Evolutionary conservation across 257 asterid species (phyloP), one percentile per base, ranked within the genome.

Genomic region (Marsdenia floribunda): DNA sequence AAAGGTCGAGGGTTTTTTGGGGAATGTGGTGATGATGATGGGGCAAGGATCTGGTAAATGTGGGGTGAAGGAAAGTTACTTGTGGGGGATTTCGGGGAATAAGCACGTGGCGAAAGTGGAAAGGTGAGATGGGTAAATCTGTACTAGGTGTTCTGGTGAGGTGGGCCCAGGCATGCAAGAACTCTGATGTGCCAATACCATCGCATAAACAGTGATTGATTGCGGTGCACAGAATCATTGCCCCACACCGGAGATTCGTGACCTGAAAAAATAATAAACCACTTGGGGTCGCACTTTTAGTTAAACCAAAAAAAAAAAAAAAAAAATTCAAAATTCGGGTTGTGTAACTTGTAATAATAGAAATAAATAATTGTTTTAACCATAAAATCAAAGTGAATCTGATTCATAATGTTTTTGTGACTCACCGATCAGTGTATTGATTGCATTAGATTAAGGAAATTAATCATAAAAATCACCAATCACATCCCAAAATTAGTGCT

Each of bases 81-180:
- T 82, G 88, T 40, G 87, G 86, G 3, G 93, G 91, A 75, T 33
- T 73, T 3, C 91, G 90, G 77, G 98, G 86, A 74, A 64, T 81
- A 14, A 93, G 77, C 82, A 88, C 84, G 86, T 88, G 92, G 85
- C 98, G 97, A 1, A 70, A 81, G 70, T 88, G 96, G 67, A 79
- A 73, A 2, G 98, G 97, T 6, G 6, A 59, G 71, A 82, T 70
- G 19, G 88, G 80, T 52, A 77, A 29, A 68, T 68, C 49, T 1
- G 68, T n/a, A 4, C 82, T 53, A 2, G 90, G 82, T 24, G 73
- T 80, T 55, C 75, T 40, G 14, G 85, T 81, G 37, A 76, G 42
- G 85, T 91, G 91, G 87, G 97, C 95, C 98, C 98, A 93, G 0
- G 91, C 90, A 76, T 93, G 91, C 79, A 93, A 59, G 42, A 93